phyloP scores from a whole-genome alignment of 768 basidiomycete genomes.

The Pholiota microspora region DNA sequence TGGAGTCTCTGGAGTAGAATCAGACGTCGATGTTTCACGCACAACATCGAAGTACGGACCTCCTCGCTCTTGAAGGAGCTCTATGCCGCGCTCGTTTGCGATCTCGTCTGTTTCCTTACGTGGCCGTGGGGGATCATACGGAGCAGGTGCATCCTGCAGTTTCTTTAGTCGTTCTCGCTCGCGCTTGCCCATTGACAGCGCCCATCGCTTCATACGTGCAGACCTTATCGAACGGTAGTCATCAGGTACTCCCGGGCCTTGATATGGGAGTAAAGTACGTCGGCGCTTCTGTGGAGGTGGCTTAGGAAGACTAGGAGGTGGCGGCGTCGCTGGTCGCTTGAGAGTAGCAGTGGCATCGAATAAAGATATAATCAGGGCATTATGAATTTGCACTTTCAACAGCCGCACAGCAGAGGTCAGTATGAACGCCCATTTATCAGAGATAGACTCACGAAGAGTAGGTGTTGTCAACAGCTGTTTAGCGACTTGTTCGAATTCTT shows the following conservation, averaged over 20 bases:
- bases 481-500: slow-evolving; percentile 74
- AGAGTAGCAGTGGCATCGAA: slow-evolving; percentile 75
- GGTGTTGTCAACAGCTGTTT: slow-evolving; percentile 60
- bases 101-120: slow-evolving; percentile 64
- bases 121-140: slow-evolving; percentile 41
- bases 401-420: too few species aligned
- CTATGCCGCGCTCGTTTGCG: slow-evolving; percentile 64
- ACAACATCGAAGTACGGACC: slow-evolving; percentile 38
- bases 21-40: not conserved
- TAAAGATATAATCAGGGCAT: slow-evolving; percentile 79
- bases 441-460: slow-evolving; percentile 35
- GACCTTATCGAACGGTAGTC: slow-evolving; percentile 57
- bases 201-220: slow-evolving; percentile 69
- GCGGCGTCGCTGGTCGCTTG: slow-evolving; percentile 64
- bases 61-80: slow-evolving; percentile 61
- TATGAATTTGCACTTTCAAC: slow-evolving; percentile 79
- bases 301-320: slow-evolving; percentile 60
- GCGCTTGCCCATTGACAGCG: slow-evolving; percentile 64
- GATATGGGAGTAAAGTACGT: slow-evolving; percentile 69
- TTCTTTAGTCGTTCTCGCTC: slow-evolving; percentile 71
- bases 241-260: slow-evolving; percentile 57
- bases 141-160: slow-evolving; percentile 40
- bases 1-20: slow-evolving; percentile 49
- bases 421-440: not conserved
- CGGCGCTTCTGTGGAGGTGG: slow-evolving; percentile 65